These are phyloP conservation scores for Verticillium isaacii DNA, from an alignment of 2,329 filamentous ascomycete species.

Conservation along the genomic window DNA sequence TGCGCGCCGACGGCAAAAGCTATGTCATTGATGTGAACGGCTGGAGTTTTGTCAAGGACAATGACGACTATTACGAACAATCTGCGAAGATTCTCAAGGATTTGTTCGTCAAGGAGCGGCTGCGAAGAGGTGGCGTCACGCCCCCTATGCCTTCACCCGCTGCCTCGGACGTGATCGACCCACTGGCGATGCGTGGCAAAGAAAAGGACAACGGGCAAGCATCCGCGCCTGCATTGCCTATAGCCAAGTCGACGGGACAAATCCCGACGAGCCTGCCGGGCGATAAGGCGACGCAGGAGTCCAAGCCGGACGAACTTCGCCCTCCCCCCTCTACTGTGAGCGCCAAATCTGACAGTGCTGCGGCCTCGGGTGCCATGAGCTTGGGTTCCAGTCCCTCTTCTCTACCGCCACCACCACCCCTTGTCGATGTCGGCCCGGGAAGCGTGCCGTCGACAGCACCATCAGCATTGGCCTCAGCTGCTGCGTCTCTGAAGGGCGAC, in stretches of 20 bases:
- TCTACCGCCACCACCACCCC: slow-evolving; percentile 23
- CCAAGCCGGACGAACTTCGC: slow-evolving; percentile 11
- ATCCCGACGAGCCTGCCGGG: slow-evolving; percentile 4
- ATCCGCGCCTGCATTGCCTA: slow-evolving; percentile 5
- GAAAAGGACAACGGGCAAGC: slow-evolving; percentile 30
- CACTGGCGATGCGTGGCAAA: slow-evolving; percentile 26
- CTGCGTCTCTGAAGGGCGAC: slow-evolving; percentile 30
- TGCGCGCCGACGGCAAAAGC: slow-evolving; percentile 83
- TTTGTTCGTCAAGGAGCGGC: slow-evolving; percentile 79
- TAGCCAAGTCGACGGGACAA: slow-evolving; percentile 3
- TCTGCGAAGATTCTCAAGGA: slow-evolving; percentile 81
- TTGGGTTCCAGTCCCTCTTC: slow-evolving; percentile 26
- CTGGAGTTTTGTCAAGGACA: slow-evolving; percentile 99
- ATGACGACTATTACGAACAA: slow-evolving; percentile 96
- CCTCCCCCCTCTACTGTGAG: slow-evolving; percentile 16
- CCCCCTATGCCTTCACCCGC: slow-evolving; percentile 47
- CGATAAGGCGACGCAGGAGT: slow-evolving; percentile 8
- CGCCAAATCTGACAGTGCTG: slow-evolving; percentile 24
- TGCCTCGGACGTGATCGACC: slow-evolving; percentile 32
- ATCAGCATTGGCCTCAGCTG: slow-evolving; percentile 29
- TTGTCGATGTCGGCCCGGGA: slow-evolving; percentile 7
- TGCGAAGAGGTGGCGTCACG: slow-evolving; percentile 57
- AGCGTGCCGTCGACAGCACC: slow-evolving; percentile 32
- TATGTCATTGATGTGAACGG: slow-evolving; percentile 99
- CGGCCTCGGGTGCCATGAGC: slow-evolving; percentile 29